Base-by-base conservation (phyloP, 345 rosid species). In the Capsella bursapastoris region DNA sequence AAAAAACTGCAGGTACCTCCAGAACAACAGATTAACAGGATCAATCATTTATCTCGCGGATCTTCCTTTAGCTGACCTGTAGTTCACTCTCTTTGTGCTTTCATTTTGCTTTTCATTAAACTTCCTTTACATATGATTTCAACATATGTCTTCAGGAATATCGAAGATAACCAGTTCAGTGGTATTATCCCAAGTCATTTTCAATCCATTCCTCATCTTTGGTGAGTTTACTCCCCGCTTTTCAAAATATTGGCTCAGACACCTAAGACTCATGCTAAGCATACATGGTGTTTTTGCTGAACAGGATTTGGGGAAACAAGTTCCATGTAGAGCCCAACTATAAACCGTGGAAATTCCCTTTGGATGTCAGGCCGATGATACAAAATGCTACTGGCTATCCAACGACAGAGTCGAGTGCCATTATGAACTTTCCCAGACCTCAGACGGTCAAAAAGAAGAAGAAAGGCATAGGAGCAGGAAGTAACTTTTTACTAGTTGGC, bases 11-110 rank as follows among this genome's bases (percentile, higher is more conserved):
- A 95, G 97, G 85, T 88, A 81, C 84, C 82, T 95, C 80, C 96
- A 84, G 88, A 86, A 81, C 71, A 95, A 95, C 84, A 79, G 73
- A 47, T 89, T 94, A 64, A 87, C 98, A 10, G 98, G 98, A 85
- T 93, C 99, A 22, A 89, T 94, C 82, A 63, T 82, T 62, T 88
- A 86, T 82, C 90, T 94, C 57, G 71, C 95, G 55, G 75, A 83
- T 70, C 96, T 94, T 75, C 90, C 90, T 66, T 85, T 91, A 73
- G 77, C 65, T 67, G 82, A 91, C 80, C 83, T 94, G 98, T 94
- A 86, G 50, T 8, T 78, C 29, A 64, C 69, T 65, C 47, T 56
- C 48, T 49, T 58, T 62, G 27, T 57, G 40, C 78, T 57, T 8
- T 52, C 40, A 28, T 71, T 41, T 66, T 67, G 38, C 55, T 58